Evolutionary conservation across 108 stramenopile species (phyloP), one percentile per base, ranked within the genome.

Genomic region (Skeletonema marinoi): DNA sequence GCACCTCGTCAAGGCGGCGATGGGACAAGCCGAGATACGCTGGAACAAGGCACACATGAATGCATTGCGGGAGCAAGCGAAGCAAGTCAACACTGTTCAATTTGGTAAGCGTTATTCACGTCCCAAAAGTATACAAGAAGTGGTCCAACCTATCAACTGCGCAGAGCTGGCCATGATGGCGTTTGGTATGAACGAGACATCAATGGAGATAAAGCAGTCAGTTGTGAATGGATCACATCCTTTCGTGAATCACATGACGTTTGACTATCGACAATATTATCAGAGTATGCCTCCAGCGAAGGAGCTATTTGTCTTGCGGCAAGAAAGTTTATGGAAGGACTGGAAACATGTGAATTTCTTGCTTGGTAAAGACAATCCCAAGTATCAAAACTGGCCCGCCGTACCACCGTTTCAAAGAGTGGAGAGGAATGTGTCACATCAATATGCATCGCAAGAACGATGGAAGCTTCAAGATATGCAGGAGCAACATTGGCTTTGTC

Each of bases 271-370:
- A 12, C 71, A 61, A 42, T 63, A 73, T 21, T 73, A 73, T 30
- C 71, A 36, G 16, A 73, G 71, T 17, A 68, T 64, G 36, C 56
- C 68, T 1, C 66, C 67, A 4, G 50, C 78, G 41, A 78, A 81
- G 60, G 81, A 85, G 66, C 25, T 81, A 0, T 48, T 82, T 71
- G 81, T 82, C 1, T n/a, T 82, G 12, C 85, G 85, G 3, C 81
- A 66, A n/a, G 77, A 85, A 63, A 33, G 68, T 48, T 60, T 85
- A 16, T 78, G 77, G 71, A 65, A 73, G 7, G 85, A 85, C 32
- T 73, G 71, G 71, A 29, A 12, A 42, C 35, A n/a, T 6, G 60
- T 73, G 5, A 36, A 73, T 44, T 14, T 12, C 29, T 39, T 60
- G 36, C 59, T 73, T 35, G 32, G 25, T 1, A 61, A 38, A 9